Evolutionary conservation across 371 early-diverging fungal genomes (phyloP).

Genomic region (Mortierella sp.): DNA sequence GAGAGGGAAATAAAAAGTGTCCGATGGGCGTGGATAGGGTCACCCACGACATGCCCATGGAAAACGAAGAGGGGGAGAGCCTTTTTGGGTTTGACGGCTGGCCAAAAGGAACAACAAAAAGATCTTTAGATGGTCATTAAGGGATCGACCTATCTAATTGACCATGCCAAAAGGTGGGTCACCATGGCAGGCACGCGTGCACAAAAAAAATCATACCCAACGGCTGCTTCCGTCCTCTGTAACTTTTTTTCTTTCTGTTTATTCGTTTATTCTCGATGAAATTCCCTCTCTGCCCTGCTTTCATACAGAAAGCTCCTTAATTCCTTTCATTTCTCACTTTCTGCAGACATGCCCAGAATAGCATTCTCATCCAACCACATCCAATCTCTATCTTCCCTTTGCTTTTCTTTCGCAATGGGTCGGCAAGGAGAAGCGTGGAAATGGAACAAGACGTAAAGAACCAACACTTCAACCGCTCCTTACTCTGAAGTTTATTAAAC

Average conservation of each 20-base stretch:
- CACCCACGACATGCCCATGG: neutral
- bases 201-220: neutral
- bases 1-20: neutral
- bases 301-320: neutral
- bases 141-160: neutral
- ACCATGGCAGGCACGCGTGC: neutral
- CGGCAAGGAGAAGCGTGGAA: neutral
- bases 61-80: neutral
- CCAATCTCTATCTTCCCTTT: neutral
- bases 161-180: neutral
- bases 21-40: neutral
- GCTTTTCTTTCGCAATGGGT: neutral
- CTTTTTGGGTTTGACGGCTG: neutral
- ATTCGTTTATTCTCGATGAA: neutral
- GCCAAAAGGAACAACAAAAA: neutral
- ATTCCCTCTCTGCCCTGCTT: neutral
- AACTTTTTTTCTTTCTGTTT: neutral
- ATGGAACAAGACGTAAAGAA: neutral
- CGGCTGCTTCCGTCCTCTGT: neutral
- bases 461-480: neutral
- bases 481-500: neutral
- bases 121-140: slow-evolving; percentile 17
- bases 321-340: neutral
- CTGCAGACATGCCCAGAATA: neutral
- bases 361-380: neutral